phyloP scores from a whole-genome alignment of 306 rosid species.

The Rubus parviflorus region DNA sequence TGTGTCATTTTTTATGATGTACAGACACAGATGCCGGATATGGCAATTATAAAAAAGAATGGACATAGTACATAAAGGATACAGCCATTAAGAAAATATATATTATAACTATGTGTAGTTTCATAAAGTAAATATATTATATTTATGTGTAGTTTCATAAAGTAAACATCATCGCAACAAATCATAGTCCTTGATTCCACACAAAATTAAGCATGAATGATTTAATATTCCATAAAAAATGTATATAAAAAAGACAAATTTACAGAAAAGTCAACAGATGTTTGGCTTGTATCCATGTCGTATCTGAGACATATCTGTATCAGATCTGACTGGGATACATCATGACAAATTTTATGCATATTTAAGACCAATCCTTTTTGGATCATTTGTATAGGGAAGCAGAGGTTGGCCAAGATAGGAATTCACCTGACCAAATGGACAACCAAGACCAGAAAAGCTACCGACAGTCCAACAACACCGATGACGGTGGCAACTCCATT shows the following conservation, averaged over 20 bases:
- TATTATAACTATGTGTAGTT: neutral
- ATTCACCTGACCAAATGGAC: slow-evolving; percentile 76
- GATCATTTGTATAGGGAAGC: neutral
- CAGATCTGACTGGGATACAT: neutral
- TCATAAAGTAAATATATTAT: too few relatives aligned
- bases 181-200: neutral
- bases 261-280: neutral
- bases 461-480: slow-evolving; percentile 86
- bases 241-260: neutral
- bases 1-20: neutral
- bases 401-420: slow-evolving; percentile 7
- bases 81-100: too few relatives aligned
- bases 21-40: neutral
- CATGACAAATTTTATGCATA: neutral
- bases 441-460: slow-evolving; percentile 71
- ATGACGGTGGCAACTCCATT: slow-evolving; percentile 97
- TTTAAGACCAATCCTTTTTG: neutral
- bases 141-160: too few relatives aligned
- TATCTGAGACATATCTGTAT: neutral
- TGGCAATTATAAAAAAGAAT: too few relatives aligned
- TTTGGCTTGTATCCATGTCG: neutral
- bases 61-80: too few relatives aligned
- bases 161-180: neutral
- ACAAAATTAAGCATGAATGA: neutral
- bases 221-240: neutral